phyloP scores from a whole-genome alignment of 345 rosid species.

The Isatis tinctoria region DNA sequence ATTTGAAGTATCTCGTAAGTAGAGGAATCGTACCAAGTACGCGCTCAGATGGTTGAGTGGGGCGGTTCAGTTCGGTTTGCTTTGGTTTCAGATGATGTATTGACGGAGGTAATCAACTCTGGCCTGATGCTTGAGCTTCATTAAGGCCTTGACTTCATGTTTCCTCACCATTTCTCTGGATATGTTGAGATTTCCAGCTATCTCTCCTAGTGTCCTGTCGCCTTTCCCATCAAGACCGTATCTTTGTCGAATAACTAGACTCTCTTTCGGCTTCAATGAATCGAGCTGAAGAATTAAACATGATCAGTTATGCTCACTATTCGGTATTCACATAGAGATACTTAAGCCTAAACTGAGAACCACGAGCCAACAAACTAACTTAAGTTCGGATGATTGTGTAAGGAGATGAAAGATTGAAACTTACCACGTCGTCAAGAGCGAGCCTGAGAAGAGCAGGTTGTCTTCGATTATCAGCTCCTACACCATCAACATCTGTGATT shows the following conservation, averaged over 20 bases:
- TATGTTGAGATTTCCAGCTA: constrained; percentile 84
- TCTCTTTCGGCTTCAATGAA: constrained; percentile 92
- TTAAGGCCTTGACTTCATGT: constrained; percentile 88
- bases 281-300: constrained; percentile 53
- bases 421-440: constrained; percentile 96
- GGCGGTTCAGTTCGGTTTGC: background rate
- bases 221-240: constrained; percentile 97
- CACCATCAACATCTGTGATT: constrained; percentile 65
- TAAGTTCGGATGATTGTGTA: background rate
- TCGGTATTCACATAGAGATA: background rate
- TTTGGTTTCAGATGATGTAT: constrained; percentile 48
- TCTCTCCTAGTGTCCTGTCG: constrained; percentile 85
- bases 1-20: background rate
- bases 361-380: background rate
- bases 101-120: constrained; percentile 80
- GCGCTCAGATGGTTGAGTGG: background rate
- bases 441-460: constrained; percentile 90
- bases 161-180: constrained; percentile 98
- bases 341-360: background rate
- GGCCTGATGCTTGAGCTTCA: constrained; percentile 97
- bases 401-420: background rate
- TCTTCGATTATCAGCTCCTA: constrained; percentile 60
- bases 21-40: background rate
- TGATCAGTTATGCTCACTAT: background rate
- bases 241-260: constrained; percentile 85